Conservation (phyloP, 345 rosid species). For the Populus davidiana region DNA sequence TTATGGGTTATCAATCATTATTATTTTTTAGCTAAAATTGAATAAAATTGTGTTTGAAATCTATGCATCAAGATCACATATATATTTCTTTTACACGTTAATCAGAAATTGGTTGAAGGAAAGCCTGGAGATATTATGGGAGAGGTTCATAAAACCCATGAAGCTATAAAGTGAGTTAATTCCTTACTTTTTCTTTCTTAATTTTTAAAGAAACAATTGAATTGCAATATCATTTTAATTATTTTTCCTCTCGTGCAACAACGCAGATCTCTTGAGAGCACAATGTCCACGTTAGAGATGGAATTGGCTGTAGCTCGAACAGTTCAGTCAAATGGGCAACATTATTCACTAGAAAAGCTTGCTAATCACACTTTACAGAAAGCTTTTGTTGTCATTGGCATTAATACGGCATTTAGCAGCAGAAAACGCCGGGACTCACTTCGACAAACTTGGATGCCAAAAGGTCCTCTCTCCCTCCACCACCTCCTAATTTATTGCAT, state of each 20-base stretch:
- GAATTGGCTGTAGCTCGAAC: conserved; percentile 53
- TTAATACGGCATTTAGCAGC: conserved; percentile 92
- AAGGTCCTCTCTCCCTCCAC: conserved; percentile 26
- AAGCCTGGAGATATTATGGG: conserved; percentile 53
- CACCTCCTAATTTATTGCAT: too few relatives aligned
- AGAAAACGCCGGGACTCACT: conserved; percentile 72
- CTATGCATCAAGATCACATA: too few relatives aligned
- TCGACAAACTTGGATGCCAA: conserved; percentile 82
- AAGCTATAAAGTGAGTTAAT: conserved; percentile 54
- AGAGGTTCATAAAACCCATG: conserved; percentile 66
- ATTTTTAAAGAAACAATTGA: too few relatives aligned
- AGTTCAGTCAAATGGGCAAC: conserved; percentile 21
- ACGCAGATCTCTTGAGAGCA: conserved; percentile 61
- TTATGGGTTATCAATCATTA: neutral
- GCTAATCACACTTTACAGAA: conserved; percentile 50
- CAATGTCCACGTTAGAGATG: conserved; percentile 63
- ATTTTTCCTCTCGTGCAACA: neutral
- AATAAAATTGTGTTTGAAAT: neutral
- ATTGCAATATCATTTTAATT: too few relatives aligned
- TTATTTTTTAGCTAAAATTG: neutral
- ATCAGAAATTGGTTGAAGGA: conserved; percentile 59
- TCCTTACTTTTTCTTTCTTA: neutral
- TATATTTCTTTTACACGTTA: neutral
- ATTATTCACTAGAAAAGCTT: conserved; percentile 5
- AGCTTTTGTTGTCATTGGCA: conserved; percentile 80